Evolutionary conservation across 2,329 filamentous ascomycete genomes (phyloP).

Genomic region (Gnomoniopsis smithogilvyi): DNA sequence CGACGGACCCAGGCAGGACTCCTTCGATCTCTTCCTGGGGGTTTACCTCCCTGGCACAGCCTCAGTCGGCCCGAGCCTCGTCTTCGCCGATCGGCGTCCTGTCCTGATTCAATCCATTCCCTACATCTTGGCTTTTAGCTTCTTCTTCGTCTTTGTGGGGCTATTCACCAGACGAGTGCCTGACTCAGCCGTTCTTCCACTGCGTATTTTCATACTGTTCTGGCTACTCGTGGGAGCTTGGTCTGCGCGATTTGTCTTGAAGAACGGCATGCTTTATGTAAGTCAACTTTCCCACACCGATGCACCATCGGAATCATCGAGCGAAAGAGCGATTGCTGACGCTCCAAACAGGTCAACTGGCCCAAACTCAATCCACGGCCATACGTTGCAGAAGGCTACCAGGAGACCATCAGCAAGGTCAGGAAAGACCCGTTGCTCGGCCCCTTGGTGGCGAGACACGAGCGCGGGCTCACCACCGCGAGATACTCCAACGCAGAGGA

Average conservation of each 20-base stretch:
- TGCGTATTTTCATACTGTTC: conserved; percentile 78
- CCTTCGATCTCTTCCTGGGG: conserved; percentile 91
- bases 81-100: conserved; percentile 84
- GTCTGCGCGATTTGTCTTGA: conserved; percentile 73
- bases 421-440: conserved; percentile 81
- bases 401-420: conserved; percentile 80
- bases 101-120: conserved; percentile 90
- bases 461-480: conserved; percentile 79
- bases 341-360: conserved; percentile 80
- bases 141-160: conserved; percentile 78
- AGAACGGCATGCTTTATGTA: conserved; percentile 91
- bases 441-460: conserved; percentile 67
- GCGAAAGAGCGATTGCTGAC: conserved; percentile 17
- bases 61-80: conserved; percentile 65
- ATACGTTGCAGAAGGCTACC: conserved; percentile 83
- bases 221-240: conserved; percentile 70
- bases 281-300: conserved; percentile 37
- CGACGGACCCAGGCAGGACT: conserved; percentile 91
- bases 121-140: conserved; percentile 80
- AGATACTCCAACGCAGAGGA: conserved; percentile 86
- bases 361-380: conserved; percentile 89
- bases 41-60: conserved; percentile 73
- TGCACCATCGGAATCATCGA: conserved; percentile 12
- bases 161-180: conserved; percentile 69
- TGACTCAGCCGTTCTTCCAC: conserved; percentile 72